Evolutionary conservation across 2,329 filamentous ascomycete species (phyloP).

Genomic region (Lecanosticta acicola): DNA sequence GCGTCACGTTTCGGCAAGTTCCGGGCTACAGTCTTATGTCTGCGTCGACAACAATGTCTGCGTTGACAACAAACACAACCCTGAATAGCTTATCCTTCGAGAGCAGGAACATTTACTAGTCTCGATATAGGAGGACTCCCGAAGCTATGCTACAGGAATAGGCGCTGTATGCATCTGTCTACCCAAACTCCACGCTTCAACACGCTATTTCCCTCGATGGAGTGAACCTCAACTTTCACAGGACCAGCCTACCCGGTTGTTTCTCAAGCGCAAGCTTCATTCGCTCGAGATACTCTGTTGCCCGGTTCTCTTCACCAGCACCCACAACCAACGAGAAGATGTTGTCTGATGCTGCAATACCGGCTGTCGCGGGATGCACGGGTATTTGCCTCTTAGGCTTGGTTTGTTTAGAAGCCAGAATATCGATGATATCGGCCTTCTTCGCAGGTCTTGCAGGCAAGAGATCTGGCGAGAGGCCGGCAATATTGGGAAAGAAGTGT

Average conservation of each 20-base stretch:
- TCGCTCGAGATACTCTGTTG: constrained; percentile 73
- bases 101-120: no score
- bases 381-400: constrained; percentile 33
- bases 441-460: constrained; percentile 35
- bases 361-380: constrained; percentile 19
- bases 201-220: neutral
- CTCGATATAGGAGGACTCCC: neutral
- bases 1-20: neutral
- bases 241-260: constrained; percentile 69
- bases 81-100: no score
- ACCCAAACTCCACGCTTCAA: constrained; percentile 13
- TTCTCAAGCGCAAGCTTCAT: constrained; percentile 78
- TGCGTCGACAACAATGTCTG: no score
- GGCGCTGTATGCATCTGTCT: constrained; percentile 1
- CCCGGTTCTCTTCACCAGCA: constrained; percentile 74
- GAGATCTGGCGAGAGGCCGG: constrained; percentile 45
- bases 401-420: constrained; percentile 54
- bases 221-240: constrained; percentile 29
- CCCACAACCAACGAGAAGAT: constrained; percentile 77
- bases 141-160: constrained; percentile 9
- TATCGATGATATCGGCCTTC: constrained; percentile 73
- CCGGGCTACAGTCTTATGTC: neutral
- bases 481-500: constrained; percentile 68
- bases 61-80: no score
- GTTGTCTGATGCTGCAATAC: constrained; percentile 53